Evolutionary conservation across 805 yeast species (phyloP).

Genomic region (Teunomyces pallodes): DNA sequence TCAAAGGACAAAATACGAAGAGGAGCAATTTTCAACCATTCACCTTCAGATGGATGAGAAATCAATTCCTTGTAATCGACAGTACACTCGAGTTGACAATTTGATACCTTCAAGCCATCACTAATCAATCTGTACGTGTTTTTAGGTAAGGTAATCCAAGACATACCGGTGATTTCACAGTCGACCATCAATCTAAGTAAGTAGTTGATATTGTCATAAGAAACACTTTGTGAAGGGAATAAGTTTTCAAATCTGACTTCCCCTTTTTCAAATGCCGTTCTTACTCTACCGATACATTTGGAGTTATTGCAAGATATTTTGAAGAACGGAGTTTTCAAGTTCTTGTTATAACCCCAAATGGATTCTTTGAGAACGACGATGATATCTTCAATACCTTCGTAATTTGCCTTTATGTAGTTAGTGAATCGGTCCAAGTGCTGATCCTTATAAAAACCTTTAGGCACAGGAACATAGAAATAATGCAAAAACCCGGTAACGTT

Average conservation of each 20-base stretch:
- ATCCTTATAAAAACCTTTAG: slow-evolving; percentile 63
- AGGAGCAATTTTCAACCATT: slow-evolving; percentile 92
- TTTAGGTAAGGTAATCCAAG: slow-evolving; percentile 89
- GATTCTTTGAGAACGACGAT: slow-evolving; percentile 75
- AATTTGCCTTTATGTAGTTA: slow-evolving; percentile 45
- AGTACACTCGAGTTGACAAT: slow-evolving; percentile 81
- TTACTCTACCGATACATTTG: slow-evolving; percentile 59
- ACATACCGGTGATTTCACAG: slow-evolving; percentile 91
- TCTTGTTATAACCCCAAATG: slow-evolving; percentile 91
- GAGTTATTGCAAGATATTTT: slow-evolving; percentile 69
- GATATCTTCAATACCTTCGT: slow-evolving; percentile 59
- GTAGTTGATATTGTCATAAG: slow-evolving; percentile 90
- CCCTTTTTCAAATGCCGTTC: slow-evolving; percentile 84
- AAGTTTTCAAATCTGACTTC: slow-evolving; percentile 62
- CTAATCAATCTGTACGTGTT: slow-evolving; percentile 58
- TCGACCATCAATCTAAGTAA: slow-evolving; percentile 87
- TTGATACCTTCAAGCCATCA: slow-evolving; percentile 48
- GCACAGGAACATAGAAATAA: slow-evolving; percentile 90
- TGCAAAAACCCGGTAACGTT: slow-evolving; percentile 87
- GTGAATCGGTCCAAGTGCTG: slow-evolving; percentile 50
- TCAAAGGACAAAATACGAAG: slow-evolving; percentile 90
- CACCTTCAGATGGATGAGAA: slow-evolving; percentile 87
- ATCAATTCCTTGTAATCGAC: slow-evolving; percentile 67
- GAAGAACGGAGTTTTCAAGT: slow-evolving; percentile 72
- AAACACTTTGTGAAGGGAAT: slow-evolving; percentile 59